A percentile compares a stretch with the other conserved stretches of the same genome.
Conservation (phyloP, 257 asterid genomes). For the Scutellaria baicalensis region DNA sequence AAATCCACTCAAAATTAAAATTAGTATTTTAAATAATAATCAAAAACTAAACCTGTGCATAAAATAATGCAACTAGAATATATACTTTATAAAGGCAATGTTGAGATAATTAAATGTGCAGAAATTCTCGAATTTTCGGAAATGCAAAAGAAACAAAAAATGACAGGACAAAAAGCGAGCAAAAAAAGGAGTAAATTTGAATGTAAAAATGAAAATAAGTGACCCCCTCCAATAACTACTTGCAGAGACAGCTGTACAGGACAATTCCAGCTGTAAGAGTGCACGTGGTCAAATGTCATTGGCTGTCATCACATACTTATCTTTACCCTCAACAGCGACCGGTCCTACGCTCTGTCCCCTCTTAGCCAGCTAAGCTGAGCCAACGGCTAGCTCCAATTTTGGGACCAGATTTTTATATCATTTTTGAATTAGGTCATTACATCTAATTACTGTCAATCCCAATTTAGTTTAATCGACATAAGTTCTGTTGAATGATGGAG, state of each 20-base stretch:
- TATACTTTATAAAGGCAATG: too few species aligned
- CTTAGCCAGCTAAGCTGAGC: conserved; percentile 34
- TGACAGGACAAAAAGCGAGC: background rate
- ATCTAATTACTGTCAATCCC: too few species aligned
- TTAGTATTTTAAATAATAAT: too few species aligned
- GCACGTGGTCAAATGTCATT: conserved; percentile 30
- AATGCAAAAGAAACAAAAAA: background rate
- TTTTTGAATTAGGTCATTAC: background rate
- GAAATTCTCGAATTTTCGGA: background rate
- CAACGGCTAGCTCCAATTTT: conserved; percentile 25
- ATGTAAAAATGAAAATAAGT: too few species aligned
- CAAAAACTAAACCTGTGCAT: background rate
- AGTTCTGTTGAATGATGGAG: too few species aligned
- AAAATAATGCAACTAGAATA: background rate
- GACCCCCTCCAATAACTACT: conserved; percentile 24
- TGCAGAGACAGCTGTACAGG: conserved; percentile 50
- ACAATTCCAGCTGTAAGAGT: conserved; percentile 43
- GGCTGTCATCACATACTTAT: conserved; percentile 16
- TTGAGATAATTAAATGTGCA: too few species aligned
- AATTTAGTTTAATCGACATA: too few species aligned
- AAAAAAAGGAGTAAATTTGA: background rate
- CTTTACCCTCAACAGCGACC: conserved; percentile 45
- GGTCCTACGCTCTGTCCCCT: conserved; percentile 30
- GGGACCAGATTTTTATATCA: background rate
- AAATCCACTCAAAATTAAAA: too few species aligned